Evolutionary conservation across 352 stramenopile species (phyloP), one percentile per base, ranked within the genome.

Genomic region (Globisporangium echinulatum): DNA sequence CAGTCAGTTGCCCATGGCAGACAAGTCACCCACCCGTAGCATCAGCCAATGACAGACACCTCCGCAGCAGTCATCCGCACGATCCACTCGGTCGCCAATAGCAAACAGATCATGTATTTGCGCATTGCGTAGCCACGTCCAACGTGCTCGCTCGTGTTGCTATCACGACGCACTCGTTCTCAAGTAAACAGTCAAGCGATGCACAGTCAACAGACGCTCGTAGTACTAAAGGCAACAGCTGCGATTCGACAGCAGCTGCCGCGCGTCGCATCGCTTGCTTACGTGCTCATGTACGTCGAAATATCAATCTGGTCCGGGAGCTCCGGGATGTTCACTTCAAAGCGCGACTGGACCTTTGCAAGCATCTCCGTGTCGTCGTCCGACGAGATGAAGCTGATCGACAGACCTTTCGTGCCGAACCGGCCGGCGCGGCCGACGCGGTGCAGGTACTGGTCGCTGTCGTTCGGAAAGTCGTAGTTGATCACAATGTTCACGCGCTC

Each of bases 401-500:
- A 98, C 65, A 99, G 88, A 77, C 98, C 98, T 86, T 99, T 99
- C 55, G 97, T 99, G 67, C 98, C 98, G 74, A 99, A 99, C 78
- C 98, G 94, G 70, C 98, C 98, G 19, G 98, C 97, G 79, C 98
- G 94, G 63, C 97, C 97, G 36, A 99, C 89, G 69, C 98, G 93
- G 80, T 99, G 98, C 53, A 99, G 84, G 81, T 99, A 99, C 75
- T 99, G 94, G 83, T 99, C 97, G 48, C 84, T 90, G 73, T 95
- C 88, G 61, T 96, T 97, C 59, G 98, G 97, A 82, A 99, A 99
- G 75, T 99, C 98, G 78, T 99, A 99, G 90, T 99, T 99, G 71
- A 99, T 97, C 47, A 99, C 98, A 66, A 99, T 98, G 85, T 99
- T 99, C 53, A 99, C 97, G 72, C 96, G 94, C 82, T 99, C 97